Percentiles rank a stretch among this genome's conserved stretches.
phyloP scores from a whole-genome alignment of 2,329 filamentous ascomycete genomes.

The Fusarium gaditjirri region DNA sequence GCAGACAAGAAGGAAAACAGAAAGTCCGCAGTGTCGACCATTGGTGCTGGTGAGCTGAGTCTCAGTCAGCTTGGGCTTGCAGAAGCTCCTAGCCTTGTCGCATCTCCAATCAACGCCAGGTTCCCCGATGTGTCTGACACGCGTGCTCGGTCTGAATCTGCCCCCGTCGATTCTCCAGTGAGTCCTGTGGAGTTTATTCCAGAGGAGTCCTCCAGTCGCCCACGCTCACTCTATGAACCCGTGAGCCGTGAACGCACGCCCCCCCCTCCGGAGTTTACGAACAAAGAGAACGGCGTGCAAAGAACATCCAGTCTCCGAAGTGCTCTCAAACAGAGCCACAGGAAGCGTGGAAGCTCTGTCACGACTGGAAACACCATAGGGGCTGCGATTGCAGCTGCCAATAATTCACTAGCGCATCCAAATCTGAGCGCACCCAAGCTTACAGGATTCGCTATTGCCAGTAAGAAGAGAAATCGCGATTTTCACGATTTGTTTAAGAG shows the following conservation, averaged over 20 bases:
- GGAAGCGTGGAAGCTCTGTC: conserved; percentile 85
- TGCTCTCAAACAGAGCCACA: conserved; percentile 64
- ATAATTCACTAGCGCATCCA: conserved; percentile 74
- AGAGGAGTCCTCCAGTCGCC: conserved; percentile 54
- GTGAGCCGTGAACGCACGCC: conserved; percentile 69
- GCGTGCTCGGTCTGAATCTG: conserved; percentile 66
- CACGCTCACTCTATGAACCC: conserved; percentile 64
- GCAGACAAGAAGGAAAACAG: conserved; percentile 62
- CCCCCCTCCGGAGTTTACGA: conserved; percentile 69
- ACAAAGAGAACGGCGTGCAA: conserved; percentile 66
- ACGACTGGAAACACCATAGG: conserved; percentile 74
- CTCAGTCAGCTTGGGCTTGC: conserved; percentile 87
- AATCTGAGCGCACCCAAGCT: conserved; percentile 75
- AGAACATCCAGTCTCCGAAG: conserved; percentile 76
- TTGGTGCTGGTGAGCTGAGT: conserved; percentile 89
- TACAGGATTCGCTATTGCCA: conserved; percentile 95
- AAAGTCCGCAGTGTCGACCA: conserved; percentile 84
- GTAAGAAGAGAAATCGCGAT: conserved; percentile 94
- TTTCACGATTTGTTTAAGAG: conserved; percentile 95
- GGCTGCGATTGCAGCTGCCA: conserved; percentile 76
- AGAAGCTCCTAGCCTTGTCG: conserved; percentile 64
- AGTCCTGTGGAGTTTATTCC: conserved; percentile 42
- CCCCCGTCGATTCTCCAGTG: conserved; percentile 59
- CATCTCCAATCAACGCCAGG: conserved; percentile 67
- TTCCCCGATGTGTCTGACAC: conserved; percentile 62